Percentiles rank a stretch among this genome's conserved stretches.
phyloP scores from a whole-genome alignment of 164 flowering plant genomes.

The Dillenia turbinata region DNA sequence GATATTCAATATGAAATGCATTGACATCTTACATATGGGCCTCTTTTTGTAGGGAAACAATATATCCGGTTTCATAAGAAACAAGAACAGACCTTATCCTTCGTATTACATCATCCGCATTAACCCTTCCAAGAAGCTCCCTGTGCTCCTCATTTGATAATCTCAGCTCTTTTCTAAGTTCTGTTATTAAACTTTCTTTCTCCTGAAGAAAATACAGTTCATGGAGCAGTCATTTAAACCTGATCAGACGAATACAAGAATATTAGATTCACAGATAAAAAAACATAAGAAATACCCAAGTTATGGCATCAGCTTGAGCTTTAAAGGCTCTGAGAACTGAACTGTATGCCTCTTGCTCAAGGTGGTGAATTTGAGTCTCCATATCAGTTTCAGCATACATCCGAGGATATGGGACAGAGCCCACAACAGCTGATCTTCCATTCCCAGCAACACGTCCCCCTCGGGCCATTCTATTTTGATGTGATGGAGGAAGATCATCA shows the following conservation, averaged over 20 bases:
- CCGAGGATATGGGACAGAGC: conserved; percentile 46
- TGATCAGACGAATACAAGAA: conserved; percentile 15
- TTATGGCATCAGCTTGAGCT: conserved; percentile 94
- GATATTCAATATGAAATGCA: conserved; percentile 1
- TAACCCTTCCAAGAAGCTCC: conserved; percentile 67
- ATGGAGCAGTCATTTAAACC: conserved; percentile 14
- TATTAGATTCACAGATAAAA: conserved; percentile 5
- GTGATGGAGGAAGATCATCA: conserved; percentile 86
- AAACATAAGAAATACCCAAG: conserved; percentile 61
- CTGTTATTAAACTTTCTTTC: conserved; percentile 83
- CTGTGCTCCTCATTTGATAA: conserved; percentile 90
- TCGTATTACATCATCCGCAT: conserved; percentile 70
- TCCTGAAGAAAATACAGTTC: conserved; percentile 50
- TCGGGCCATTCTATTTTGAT: conserved; percentile 65
- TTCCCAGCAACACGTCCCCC: conserved; percentile 61
- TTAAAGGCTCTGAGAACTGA: conserved; percentile 86
- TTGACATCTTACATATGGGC: background rate
- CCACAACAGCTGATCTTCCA: conserved; percentile 59
- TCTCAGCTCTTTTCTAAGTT: conserved; percentile 86
- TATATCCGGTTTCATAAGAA: background rate
- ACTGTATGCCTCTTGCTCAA: conserved; percentile 81
- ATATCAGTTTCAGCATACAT: conserved; percentile 59
- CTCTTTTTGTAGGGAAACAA: background rate
- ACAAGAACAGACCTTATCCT: conserved; percentile 60
- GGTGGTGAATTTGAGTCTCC: conserved; percentile 70